Base-by-base conservation (phyloP, 2,329 filamentous ascomycete species). In the Aspergillus tubingensis region DNA sequence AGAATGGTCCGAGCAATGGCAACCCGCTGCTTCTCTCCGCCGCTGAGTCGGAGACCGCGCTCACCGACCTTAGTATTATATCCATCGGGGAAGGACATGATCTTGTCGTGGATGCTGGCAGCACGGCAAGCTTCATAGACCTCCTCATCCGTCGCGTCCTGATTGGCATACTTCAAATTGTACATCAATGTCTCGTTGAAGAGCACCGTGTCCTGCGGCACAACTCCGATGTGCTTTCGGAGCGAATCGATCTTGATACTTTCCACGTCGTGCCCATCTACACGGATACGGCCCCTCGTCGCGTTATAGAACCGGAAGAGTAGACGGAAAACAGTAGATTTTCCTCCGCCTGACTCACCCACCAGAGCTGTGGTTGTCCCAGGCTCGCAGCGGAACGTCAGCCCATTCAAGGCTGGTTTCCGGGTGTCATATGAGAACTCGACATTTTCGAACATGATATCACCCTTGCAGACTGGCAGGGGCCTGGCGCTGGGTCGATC, bases 141-240 rank as follows among this genome's bases (percentile, higher is more conserved):
- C 27, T 96, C 88, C 67, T 94, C 90, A 61, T 96, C 88, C 0
- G 90, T 90, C 10, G 90, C 92, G 27, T 84, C 77, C 47, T 91
- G 91, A 65, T 94, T 94, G 61, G 93, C 92, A 73, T 97, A 96
- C 74, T 88, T 90, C 62, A 97, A 81, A 72, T 97, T 97, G 79
- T 96, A 96, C 91, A 96, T 95, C 64, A 97, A 80, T 1, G 90
- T 90, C 75, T 96, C 93, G 74, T 96, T 96, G 83, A 97, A 97
- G 48, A 97, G 82, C 5, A 96, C 91, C 4, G 94, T 97, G 70
- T 99, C 95, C 76, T 99, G 95, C 1, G 95, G 95, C 6, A 99
- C 95, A 47, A 99, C 94, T 23, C 95, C 95, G 70, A 99, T 97
- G 73, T 93, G 90, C 61, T 86, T 85, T 67, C 95, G 88, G 58